Evolutionary conservation across 306 rosid species (phyloP), one percentile per base, ranked within the genome.

Genomic region (Ochetophila trinervis): DNA sequence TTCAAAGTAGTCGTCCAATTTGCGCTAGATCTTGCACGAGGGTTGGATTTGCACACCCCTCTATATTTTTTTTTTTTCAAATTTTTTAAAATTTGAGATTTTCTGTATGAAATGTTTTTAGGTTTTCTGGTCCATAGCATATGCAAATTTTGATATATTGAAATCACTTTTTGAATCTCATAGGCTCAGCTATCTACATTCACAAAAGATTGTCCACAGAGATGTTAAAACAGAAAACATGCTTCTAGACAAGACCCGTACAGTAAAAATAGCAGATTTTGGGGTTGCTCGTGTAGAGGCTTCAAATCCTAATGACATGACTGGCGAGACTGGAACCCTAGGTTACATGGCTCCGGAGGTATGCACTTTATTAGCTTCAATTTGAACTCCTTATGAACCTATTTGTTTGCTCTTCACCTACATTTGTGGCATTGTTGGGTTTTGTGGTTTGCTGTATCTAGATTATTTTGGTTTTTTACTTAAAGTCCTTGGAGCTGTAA

Each of bases 331-430:
- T 8, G 95, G 96, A 86, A 89, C 91, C 60, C 87, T 92, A 11
- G 95, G 93, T 62, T 93, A 93, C 71, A 84, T 93, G 98, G 98
- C 98, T 74, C 98, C 98, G 7, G 98, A 93, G 98, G 98, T 93
- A 85, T 68, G 66, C 32, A 21, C 75, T 75, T 60, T 62, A 60
- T 60, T 53, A 59, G 55, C 73, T 11, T 55, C 36, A 19, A 62
- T 35, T 22, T 47, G 42, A 68, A 73, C 57, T 57, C 49, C 34
- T 24, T n/a, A 15, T 32, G 23, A 65, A 60, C 34, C 34, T 20
- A 40, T 6, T 55, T 2, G 36, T 24, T 40, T 53, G 20, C 64
- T 54, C 49, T 65, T 35, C 19, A 48, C 49, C 48, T 56, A 51
- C 35, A 40, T 60, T 23, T 69, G 17, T 75, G 50, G 17, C 5